A percentile compares a stretch with the other conserved stretches of the same genome.
Evolutionary conservation across 495 filamentous ascomycete species (phyloP).

Genomic region (Aspergillus cavernicola): DNA sequence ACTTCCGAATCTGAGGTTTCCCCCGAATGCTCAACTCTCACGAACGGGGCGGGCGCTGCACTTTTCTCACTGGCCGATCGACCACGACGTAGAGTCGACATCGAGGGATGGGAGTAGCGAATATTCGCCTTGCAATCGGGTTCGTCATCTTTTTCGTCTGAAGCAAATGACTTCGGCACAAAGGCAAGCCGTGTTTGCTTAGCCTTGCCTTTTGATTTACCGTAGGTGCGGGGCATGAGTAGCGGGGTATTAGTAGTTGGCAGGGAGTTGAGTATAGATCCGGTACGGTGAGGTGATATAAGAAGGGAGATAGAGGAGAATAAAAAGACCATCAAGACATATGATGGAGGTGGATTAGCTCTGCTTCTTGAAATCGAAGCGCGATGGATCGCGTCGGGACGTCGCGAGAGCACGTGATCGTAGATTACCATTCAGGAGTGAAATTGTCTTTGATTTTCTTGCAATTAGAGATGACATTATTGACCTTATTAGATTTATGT

Average conservation of each 20-base stretch:
- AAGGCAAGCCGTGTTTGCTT: conserved; percentile 50
- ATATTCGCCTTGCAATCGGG: conserved; percentile 34
- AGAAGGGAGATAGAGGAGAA: neutral
- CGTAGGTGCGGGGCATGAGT: conserved; percentile 38
- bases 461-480: neutral
- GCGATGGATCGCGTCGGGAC: conserved; percentile 20
- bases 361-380: neutral
- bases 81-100: conserved; percentile 22
- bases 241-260: conserved; percentile 5
- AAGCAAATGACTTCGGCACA: conserved; percentile 25
- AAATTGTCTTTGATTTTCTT: neutral
- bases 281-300: neutral
- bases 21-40: conserved; percentile 3
- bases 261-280: neutral
- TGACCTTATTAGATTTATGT: too few relatives aligned
- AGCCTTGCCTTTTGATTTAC: conserved; percentile 39
- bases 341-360: neutral
- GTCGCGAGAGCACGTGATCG: conserved; percentile 26
- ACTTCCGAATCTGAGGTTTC: neutral
- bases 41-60: neutral
- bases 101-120: conserved; percentile 36
- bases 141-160: conserved; percentile 12
- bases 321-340: neutral
- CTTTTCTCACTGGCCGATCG: neutral
- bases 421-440: neutral